Evolutionary conservation across 169 alveolate genomes (phyloP).

Genomic region (Eimeria sp.): DNA sequence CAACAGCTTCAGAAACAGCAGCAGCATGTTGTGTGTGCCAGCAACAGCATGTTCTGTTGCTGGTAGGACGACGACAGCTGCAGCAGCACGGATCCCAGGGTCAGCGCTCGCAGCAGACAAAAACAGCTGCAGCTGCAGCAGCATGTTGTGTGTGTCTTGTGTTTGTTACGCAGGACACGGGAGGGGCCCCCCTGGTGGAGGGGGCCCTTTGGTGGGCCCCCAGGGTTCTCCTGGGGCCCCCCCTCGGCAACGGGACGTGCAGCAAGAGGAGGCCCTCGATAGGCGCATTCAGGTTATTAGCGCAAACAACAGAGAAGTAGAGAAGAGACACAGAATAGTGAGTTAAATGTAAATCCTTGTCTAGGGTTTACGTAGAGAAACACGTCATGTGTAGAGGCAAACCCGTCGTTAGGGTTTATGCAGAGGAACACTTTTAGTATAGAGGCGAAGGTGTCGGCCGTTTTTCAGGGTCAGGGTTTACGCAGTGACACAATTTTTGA

Average conservation of each 20-base stretch:
- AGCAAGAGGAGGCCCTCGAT: slow-evolving; percentile 52
- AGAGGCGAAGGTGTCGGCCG: too few species aligned
- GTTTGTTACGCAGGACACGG: slow-evolving; percentile 4
- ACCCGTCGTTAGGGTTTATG: too few species aligned
- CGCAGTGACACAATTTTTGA: too few species aligned
- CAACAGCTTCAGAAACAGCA: too few species aligned
- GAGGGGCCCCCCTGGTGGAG: neutral
- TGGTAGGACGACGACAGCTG: neutral
- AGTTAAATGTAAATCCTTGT: neutral
- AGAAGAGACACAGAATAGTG: slow-evolving; percentile 43
- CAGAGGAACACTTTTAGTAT: too few species aligned
- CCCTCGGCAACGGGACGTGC: slow-evolving; percentile 49
- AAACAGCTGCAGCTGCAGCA: neutral
- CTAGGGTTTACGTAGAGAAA: too few species aligned
- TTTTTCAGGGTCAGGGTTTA: too few species aligned
- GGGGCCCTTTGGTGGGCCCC: slow-evolving; percentile 4
- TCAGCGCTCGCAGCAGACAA: neutral
- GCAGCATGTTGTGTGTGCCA: too few species aligned
- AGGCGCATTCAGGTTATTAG: slow-evolving; percentile 17
- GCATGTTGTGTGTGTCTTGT: neutral
- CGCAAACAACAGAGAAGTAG: slow-evolving; percentile 38
- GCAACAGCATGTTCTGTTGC: neutral
- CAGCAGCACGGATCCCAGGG: neutral
- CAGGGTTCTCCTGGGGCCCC: neutral
- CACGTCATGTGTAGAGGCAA: too few species aligned